Conservation (phyloP, 1,284 basidiomycete genomes). For the Schizophyllum amplum region DNA sequence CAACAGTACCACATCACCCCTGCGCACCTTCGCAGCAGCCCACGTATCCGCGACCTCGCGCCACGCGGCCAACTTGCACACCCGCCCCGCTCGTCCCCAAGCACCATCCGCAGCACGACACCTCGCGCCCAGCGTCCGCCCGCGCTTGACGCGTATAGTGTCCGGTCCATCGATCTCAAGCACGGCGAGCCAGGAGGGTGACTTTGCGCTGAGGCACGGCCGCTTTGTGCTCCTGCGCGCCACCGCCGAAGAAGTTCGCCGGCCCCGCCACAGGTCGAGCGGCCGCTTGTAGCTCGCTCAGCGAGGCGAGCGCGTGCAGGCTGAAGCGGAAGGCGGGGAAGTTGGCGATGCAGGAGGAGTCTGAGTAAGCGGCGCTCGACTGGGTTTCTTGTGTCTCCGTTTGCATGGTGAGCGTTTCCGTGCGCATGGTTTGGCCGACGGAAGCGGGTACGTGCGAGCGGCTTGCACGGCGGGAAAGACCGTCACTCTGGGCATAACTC, state of each 20-base stretch:
- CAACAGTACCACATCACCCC: constrained; percentile 61
- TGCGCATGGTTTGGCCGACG: no score
- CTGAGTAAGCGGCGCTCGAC: constrained; percentile 42
- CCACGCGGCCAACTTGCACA: constrained; percentile 70
- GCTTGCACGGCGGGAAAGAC: neutral
- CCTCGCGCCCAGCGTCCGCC: constrained; percentile 54
- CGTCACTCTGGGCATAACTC: no score
- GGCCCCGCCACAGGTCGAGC: constrained; percentile 6
- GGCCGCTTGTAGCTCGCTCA: constrained; percentile 27
- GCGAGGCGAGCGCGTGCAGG: constrained; percentile 42
- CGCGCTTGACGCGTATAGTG: constrained; percentile 54
- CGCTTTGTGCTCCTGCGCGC: neutral
- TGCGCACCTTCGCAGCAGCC: constrained; percentile 42
- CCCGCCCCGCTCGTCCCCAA: constrained; percentile 58
- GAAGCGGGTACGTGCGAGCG: constrained; percentile 16
- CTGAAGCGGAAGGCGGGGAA: constrained; percentile 65
- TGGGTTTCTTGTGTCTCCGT: constrained; percentile 36
- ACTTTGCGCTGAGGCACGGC: constrained; percentile 17
- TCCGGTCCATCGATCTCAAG: constrained; percentile 72
- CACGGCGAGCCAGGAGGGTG: constrained; percentile 49
- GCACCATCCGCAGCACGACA: constrained; percentile 55
- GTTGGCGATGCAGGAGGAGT: constrained; percentile 54
- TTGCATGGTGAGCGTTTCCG: no score
- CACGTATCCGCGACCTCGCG: constrained; percentile 62
- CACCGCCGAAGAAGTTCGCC: constrained; percentile 1